Evolutionary conservation across 805 yeast genomes (phyloP).

Genomic region (Wickerhamomyces queroliae): DNA sequence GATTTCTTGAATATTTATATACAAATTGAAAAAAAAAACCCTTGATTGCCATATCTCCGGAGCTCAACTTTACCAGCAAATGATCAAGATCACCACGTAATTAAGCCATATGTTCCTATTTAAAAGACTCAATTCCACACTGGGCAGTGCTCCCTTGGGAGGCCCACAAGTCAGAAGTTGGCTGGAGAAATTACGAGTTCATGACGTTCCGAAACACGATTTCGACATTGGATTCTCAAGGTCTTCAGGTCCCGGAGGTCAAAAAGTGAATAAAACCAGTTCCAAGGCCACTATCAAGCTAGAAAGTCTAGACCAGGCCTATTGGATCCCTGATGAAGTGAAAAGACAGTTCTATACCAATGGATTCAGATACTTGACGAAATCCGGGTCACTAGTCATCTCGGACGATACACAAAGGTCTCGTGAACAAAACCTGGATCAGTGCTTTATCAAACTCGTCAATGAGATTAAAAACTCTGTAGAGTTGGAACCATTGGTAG

Average conservation of each 20-base stretch:
- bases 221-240: conserved; percentile 46
- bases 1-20: too few relatives aligned
- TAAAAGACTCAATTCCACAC: background rate
- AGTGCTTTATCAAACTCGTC: conserved; percentile 57
- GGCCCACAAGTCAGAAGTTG: conserved; percentile 32
- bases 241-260: conserved; percentile 86
- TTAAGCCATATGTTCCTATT: background rate
- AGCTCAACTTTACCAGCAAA: too few relatives aligned
- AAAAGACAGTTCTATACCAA: conserved; percentile 31
- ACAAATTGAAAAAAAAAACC: too few relatives aligned
- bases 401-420: conserved; percentile 57
- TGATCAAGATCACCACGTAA: too few relatives aligned
- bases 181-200: conserved; percentile 28
- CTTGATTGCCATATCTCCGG: too few relatives aligned
- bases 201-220: conserved; percentile 35
- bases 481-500: conserved; percentile 41
- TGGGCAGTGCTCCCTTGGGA: background rate
- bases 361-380: conserved; percentile 48
- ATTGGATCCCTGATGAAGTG: conserved; percentile 58
- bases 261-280: conserved; percentile 67
- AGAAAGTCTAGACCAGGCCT: conserved; percentile 36
- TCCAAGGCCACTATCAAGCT: conserved; percentile 61
- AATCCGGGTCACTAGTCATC: conserved; percentile 45
- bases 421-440: conserved; percentile 47
- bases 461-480: conserved; percentile 42